phyloP scores from a whole-genome alignment of 75 land plant species.

The Picea glauca region DNA sequence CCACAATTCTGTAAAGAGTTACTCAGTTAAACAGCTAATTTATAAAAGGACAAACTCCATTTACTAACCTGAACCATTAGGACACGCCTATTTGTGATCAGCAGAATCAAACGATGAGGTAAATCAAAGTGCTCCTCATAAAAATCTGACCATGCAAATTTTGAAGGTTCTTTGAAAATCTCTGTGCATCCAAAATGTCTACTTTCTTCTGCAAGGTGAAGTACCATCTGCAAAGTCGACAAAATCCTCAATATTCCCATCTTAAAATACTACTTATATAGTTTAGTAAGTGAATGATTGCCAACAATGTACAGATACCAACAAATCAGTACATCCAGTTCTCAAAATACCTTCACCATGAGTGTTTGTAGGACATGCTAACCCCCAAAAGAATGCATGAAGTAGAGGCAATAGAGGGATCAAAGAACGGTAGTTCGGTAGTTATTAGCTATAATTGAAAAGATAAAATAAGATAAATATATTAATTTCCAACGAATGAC shows the following conservation, averaged over 20 bases:
- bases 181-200: slow-evolving; percentile 70
- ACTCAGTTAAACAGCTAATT: not conserved
- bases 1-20: not conserved
- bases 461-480: too few relatives aligned
- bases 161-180: slow-evolving; percentile 88
- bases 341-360: too few relatives aligned
- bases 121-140: slow-evolving; percentile 94
- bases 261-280: not conserved
- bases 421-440: too few relatives aligned
- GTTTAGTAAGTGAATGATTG: not conserved
- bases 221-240: slow-evolving; percentile 54
- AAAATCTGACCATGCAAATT: slow-evolving; percentile 89
- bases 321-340: too few relatives aligned
- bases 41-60: not conserved
- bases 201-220: slow-evolving; percentile 87
- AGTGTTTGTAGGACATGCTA: too few relatives aligned
- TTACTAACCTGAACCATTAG: slow-evolving; percentile 80
- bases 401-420: too few relatives aligned
- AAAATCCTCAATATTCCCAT: not conserved
- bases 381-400: too few relatives aligned
- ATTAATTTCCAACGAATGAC: too few relatives aligned
- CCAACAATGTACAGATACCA: too few relatives aligned
- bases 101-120: slow-evolving; percentile 50
- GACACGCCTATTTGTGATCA: slow-evolving; percentile 77
- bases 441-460: too few relatives aligned